Base-by-base conservation (phyloP, 2,329 filamentous ascomycete genomes). In the Arthrobotrys megalospora region DNA sequence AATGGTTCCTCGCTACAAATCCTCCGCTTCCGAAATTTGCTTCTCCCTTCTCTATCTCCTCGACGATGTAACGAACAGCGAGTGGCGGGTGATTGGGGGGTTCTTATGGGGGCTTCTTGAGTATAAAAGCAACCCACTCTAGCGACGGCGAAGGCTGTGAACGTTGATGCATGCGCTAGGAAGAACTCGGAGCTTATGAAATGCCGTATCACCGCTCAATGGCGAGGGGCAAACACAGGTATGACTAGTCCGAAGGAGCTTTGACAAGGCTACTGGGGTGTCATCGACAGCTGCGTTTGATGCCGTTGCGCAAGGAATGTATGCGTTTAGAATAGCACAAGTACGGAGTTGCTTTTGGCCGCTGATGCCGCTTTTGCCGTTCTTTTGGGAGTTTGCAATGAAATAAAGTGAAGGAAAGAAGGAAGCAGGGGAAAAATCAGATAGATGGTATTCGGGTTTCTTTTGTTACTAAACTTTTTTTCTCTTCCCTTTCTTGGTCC, bases 101-200 rank as follows among this genome's bases (percentile, higher is more conserved):
- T 48, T 63, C 41, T 78, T 78, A 78, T 64, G 75, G 75, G 28
- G 75, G 75, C 43, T 78, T 62, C 21, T 50, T 72, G 24, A 67
- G 62, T 48, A 78, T 68, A 58, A 72, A 68, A 55, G 10, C 66
- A 67, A 78, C 50, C 67, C 52, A 72, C 67, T 78, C 58, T 63
- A 68, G 71, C 67, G 50, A 52, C 45, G 63, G 71, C 52, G 52
- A 78, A 41, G 50, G 53, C 21, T 63, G 63, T 68, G 67, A 41
- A 64, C n/a, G 50, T 52, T 52, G 53, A 68, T 78, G 67, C 75
- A 78, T 78, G 38, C 75, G 75, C 73, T 43, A 34, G 71, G 53
- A 71, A 60, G 69, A 60, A 65, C 52, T 78, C 67, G 66, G 73
- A 34, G 55, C 50, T 62, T 48, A 55, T 60, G 66, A 62, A 70